Percentiles rank a stretch among this genome's conserved stretches.
Evolutionary conservation across 495 filamentous ascomycete species (phyloP).

Genomic region (Penicillium egyptiacum): DNA sequence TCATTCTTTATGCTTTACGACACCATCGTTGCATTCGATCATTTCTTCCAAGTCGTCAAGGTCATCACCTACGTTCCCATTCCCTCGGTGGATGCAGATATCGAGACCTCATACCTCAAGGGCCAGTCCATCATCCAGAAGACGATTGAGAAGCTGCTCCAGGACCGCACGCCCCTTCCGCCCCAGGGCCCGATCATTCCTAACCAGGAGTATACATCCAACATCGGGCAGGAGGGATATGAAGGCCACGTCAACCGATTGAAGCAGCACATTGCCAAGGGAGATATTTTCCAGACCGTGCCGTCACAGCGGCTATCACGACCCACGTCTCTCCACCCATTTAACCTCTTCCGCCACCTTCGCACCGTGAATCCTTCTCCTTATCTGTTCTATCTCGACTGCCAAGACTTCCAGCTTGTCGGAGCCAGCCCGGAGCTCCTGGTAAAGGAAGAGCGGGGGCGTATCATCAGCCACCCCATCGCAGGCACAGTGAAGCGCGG

Average conservation of each 20-base stretch:
- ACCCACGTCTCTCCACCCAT: conserved; percentile 87
- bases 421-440: conserved; percentile 92
- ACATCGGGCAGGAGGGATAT: conserved; percentile 86
- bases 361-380: conserved; percentile 94
- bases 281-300: conserved; percentile 96
- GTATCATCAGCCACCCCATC: conserved; percentile 95
- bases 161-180: conserved; percentile 74
- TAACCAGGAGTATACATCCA: conserved; percentile 81
- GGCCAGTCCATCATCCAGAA: conserved; percentile 61
- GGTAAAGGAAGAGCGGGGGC: conserved; percentile 81
- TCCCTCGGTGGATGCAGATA: conserved; percentile 46
- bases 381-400: conserved; percentile 95
- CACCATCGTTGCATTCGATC: conserved; percentile 91
- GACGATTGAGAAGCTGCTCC: conserved; percentile 66
- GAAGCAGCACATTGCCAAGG: conserved; percentile 83
- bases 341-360: conserved; percentile 97
- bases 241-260: conserved; percentile 77
- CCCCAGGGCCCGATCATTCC: conserved; percentile 68
- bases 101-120: conserved; percentile 61
- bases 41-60: conserved; percentile 89
- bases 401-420: conserved; percentile 87
- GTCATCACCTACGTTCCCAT: conserved; percentile 82
- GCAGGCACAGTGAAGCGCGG: conserved; percentile 92
- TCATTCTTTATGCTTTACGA: conserved; percentile 97
- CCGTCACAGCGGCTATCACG: conserved; percentile 90